phyloP scores from a whole-genome alignment of 2,329 filamentous ascomycete genomes.

The Hyphodiscus sp. region DNA sequence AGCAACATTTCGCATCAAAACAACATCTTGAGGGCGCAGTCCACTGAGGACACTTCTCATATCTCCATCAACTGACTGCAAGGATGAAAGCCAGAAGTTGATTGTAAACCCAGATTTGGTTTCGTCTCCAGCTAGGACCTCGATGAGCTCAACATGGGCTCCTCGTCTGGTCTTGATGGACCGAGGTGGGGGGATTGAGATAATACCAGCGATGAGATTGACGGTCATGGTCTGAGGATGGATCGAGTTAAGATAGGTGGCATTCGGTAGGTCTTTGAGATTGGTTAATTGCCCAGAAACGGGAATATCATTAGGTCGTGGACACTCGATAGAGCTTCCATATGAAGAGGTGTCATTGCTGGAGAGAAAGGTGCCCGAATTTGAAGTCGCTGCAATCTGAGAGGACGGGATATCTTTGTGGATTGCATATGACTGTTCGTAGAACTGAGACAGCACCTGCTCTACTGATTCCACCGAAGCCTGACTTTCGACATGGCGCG shows the following conservation, averaged over 20 bases:
- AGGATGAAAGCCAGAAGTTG: conserved; percentile 68
- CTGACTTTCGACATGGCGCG: conserved; percentile 1
- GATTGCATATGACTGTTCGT: conserved; percentile 68
- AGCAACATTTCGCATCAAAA: conserved; percentile 74
- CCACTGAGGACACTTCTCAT: conserved; percentile 29
- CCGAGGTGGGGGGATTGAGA: conserved; percentile 62
- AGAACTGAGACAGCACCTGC: conserved; percentile 55
- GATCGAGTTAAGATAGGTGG: conserved; percentile 58
- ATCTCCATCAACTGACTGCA: conserved; percentile 20
- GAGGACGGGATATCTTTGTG: conserved; percentile 62
- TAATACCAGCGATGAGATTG: conserved; percentile 73
- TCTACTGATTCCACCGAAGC: conserved; percentile 15
- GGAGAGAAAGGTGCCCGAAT: conserved; percentile 19
- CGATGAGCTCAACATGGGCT: conserved; percentile 57
- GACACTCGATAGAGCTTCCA: conserved; percentile 33
- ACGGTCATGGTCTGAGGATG: conserved; percentile 75
- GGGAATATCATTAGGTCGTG: conserved; percentile 22
- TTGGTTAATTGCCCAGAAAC: conserved; percentile 44
- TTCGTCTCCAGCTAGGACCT: conserved; percentile 79
- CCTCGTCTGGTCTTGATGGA: conserved; percentile 62
- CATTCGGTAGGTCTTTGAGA: conserved; percentile 64
- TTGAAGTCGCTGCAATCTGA: conserved; percentile 37
- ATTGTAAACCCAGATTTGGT: conserved; percentile 74
- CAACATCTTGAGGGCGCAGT: conserved; percentile 65
- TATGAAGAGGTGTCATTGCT: conserved; percentile 31